Base-by-base conservation (phyloP, 306 rosid species). In the Fagus sylvatica region DNA sequence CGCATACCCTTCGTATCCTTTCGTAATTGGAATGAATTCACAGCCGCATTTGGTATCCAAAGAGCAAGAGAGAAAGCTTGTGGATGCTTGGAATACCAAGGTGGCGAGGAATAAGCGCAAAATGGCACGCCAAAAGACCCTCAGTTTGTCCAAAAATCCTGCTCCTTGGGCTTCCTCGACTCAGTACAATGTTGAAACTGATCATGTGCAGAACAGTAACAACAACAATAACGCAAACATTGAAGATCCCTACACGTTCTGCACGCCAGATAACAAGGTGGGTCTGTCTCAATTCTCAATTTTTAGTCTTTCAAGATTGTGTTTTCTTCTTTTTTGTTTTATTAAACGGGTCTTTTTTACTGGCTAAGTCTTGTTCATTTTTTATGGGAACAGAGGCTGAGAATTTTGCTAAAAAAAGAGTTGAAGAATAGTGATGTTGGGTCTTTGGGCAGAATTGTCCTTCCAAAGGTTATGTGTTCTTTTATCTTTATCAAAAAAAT, bases 381-480 rank as follows among this genome's bases (percentile, higher is more conserved):
- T 17, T n/a, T 22, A n/a, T 72, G 71, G 53, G 3, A 4, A 40
- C 66, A 90, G 93, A 74, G 34, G 53, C 75, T 90, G 34, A 79
- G 73, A 68, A 22, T 79, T 30, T 39, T 93, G 74, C 48, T 87
- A 36, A 79, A 77, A 46, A 91, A 91, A 78, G 81, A 73, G 82
- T 79, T 91, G 71, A 75, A 74, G 76, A 75, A 62, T 6, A 93
- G 93, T 72, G 98, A 90, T 5, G 88, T 90, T 77, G 72, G 86
- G 36, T 33, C 56, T 64, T 55, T 83, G 42, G 85, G 89, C 5
- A 88, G 93, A 49, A 91, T 93, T 79, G 82, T 93, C 48, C 87
- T 93, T 54, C 96, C 97, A 22, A 93, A 93, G 93, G 98, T 89
- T 66, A 84, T 74, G 64, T 51, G 15, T 51, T 62, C 32, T 17